phyloP scores from a whole-genome alignment of 2,329 filamentous ascomycete genomes.

The Biscogniauxia sp. region DNA sequence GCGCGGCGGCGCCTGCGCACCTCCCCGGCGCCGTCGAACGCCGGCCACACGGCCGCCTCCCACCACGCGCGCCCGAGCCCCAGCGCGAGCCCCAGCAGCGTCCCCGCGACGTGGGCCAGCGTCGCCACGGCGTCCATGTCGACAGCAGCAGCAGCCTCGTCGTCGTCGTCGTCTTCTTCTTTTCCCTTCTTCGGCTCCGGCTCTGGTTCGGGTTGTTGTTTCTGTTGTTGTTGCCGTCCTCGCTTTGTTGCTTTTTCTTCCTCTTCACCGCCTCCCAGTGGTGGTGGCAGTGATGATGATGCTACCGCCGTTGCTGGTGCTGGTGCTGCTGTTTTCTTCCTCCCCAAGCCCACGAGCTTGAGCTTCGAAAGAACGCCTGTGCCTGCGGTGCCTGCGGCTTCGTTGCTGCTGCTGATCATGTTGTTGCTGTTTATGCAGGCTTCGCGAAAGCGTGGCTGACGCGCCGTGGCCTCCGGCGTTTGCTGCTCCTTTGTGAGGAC shows the following conservation, averaged over 20 bases:
- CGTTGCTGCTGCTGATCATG: not conserved
- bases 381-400: conserved; percentile 19
- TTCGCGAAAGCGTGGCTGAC: conserved; percentile 3
- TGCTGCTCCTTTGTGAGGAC: conserved; percentile 7
- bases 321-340: not conserved
- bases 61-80: conserved; percentile 25
- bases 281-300: too few relatives aligned
- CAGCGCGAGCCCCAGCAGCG: conserved; percentile 12
- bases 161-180: not conserved
- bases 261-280: too few relatives aligned
- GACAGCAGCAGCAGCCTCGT: too few relatives aligned
- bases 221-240: not conserved
- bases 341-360: not conserved
- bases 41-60: conserved; percentile 20
- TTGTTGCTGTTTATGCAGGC: conserved; percentile 3
- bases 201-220: not conserved
- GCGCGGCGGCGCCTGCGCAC: conserved; percentile 22
- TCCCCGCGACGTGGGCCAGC: conserved; percentile 8
- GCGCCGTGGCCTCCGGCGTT: conserved; percentile 2
- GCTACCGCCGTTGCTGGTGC: too few relatives aligned
- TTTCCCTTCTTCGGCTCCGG: conserved; percentile 1
- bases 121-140: conserved; percentile 1
- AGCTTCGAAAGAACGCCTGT: conserved; percentile 22
- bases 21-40: conserved; percentile 25
- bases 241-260: not conserved